Base-by-base conservation (phyloP, 306 rosid genomes). In the Castanea sativa region DNA sequence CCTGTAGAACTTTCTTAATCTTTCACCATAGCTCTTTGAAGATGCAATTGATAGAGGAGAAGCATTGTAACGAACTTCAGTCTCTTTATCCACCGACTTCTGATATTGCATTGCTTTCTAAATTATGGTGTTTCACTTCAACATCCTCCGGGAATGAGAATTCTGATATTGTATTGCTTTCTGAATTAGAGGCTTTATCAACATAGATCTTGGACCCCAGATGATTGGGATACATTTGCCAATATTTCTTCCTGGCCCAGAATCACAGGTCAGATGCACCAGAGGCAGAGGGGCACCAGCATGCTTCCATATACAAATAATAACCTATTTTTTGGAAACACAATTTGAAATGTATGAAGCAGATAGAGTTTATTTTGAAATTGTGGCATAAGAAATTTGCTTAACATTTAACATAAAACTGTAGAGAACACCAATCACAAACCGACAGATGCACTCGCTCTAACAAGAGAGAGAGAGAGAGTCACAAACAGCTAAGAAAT, bases 191-290 rank as follows among this genome's bases (percentile, higher is more conserved):
- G 27, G 27, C 27, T 25, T 25, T 25, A 25, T 25, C 27, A 25
- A 25, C 27, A 25, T 25, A 1, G 27, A 25, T 25, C 27, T 25
- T 25, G 15, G 86, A 82, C 57, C 57, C 98, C 93, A 89, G 91
- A 93, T 73, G 93, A 87, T 71, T 71, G 84, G 67, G 85, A 91
- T 56, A 93, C 92, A 56, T 76, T 83, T 77, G 85, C 78, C 76
- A 91, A 81, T 86, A 93, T 90, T 27, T 90, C 88, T 80, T 93
- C 97, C 83, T 91, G 97, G 20, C 94, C 93, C 9, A 91, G 94
- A 21, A 87, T 91, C 90, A 41, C 94, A 93, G 64, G 82, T 71
- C 55, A 93, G 87, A 82, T 90, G 86, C 19, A 93, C 95, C 18
- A 63, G 73, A 0, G 78, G 73, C 27, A 25, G 27, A 25, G 27